Base-by-base conservation (phyloP, 164 flowering plant genomes). In the Macadamia tetraphylla region DNA sequence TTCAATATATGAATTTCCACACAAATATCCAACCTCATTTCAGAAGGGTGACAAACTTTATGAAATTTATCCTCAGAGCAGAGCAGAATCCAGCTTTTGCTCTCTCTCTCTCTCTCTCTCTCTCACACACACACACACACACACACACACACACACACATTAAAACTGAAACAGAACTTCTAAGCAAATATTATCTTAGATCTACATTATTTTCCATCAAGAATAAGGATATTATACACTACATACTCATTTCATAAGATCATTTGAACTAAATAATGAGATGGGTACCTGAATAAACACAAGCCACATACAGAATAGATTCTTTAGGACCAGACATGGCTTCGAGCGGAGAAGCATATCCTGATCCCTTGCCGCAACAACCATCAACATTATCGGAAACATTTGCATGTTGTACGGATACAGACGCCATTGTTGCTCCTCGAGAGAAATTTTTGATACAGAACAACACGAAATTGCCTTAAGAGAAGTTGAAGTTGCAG, bases 241-340 rank as follows among this genome's bases (percentile, higher is more conserved):
- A 53, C 18, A 53, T 11, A 17, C 12, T 11, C 18, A 53, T 13
- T 14, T 53, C 6, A 13, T 53, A 11, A 11, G 57, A n/a, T 53
- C 18, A 17, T 53, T 10, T 53, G n/a, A 53, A 17, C n/a, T 1
- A 3, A 23, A 59, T 29, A 30, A 12, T 63, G 35, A 10, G 3
- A n/a, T 3, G 2, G 6, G 0, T 77, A 89, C 97, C 96, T 13
- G 88, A 59, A 59, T 92, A 92, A 12, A 92, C 84, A 44, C 90
- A 85, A 13, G 98, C 87, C 42, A 90, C 96, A 74, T 88, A 92
- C 67, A 92, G 65, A 29, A 92, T 80, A 46, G 79, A 5, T 73
- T 92, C 98, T 68, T 72, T 82, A 12, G 98, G 98, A 66, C 96
- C 96, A 60, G 89, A 60, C 95, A 92, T 90, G 85, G 98, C 98